phyloP scores from a whole-genome alignment of 2,329 filamentous ascomycete species.

The Ceratocystis cacaofunesta region DNA sequence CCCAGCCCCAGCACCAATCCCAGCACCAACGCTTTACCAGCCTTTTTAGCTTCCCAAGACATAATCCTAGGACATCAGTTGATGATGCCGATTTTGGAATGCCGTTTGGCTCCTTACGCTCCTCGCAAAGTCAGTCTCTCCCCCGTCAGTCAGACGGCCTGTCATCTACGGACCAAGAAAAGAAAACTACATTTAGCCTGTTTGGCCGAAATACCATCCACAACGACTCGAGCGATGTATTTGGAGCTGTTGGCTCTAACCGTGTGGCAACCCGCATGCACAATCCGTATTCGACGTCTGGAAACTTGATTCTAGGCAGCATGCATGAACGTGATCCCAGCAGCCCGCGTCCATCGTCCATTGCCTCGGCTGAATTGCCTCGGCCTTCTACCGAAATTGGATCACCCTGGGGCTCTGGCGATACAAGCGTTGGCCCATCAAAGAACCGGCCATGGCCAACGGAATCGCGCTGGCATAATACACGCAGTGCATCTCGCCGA shows the following conservation, averaged over 20 bases:
- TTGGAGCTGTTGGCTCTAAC: conserved; percentile 23
- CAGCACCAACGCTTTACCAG: conserved; percentile 29
- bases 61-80: conserved; percentile 33
- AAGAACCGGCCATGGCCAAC: conserved; percentile 53
- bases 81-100: conserved; percentile 43
- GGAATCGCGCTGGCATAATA: conserved; percentile 34
- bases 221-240: conserved; percentile 29
- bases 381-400: conserved; percentile 66
- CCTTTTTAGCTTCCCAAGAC: conserved; percentile 41
- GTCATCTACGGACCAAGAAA: conserved; percentile 28
- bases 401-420: conserved; percentile 53
- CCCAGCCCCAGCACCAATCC: conserved; percentile 21
- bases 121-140: conserved; percentile 63
- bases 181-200: conserved; percentile 33
- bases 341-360: conserved; percentile 52
- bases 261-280: conserved; percentile 30
- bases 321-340: conserved; percentile 41
- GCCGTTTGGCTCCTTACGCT: conserved; percentile 52
- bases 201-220: conserved; percentile 40
- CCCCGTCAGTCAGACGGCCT: conserved; percentile 45
- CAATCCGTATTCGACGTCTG: conserved; percentile 37
- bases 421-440: conserved; percentile 30
- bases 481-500: conserved; percentile 59
- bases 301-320: conserved; percentile 33
- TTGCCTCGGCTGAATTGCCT: conserved; percentile 55